Evolutionary conservation across 768 basidiomycete genomes (phyloP).

Genomic region (Rhizopogon vulgaris): DNA sequence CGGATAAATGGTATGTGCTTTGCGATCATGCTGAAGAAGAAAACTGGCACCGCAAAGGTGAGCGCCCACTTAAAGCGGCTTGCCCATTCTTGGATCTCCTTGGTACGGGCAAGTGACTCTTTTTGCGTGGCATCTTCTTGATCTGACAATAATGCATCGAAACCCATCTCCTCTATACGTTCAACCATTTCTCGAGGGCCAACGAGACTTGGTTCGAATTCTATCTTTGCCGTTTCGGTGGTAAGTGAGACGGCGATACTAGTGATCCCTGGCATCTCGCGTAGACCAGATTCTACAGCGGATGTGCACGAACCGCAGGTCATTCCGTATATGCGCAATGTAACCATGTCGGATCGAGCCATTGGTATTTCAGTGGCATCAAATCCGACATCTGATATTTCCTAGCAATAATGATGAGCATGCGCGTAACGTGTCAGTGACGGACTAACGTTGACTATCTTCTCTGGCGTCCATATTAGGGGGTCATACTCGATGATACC

Average conservation of each 20-base stretch:
- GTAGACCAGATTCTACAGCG: conserved; percentile 67
- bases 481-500: conserved; percentile 90
- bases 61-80: conserved; percentile 68
- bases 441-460: conserved; percentile 57
- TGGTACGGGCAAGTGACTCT: conserved; percentile 78
- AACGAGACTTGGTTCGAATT: conserved; percentile 67
- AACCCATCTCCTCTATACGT: conserved; percentile 82
- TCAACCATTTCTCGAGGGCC: conserved; percentile 87
- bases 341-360: conserved; percentile 57
- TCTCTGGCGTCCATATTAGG: conserved; percentile 69
- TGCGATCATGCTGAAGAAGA: conserved; percentile 84
- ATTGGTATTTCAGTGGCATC: conserved; percentile 76
- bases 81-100: conserved; percentile 91
- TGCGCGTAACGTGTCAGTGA: not conserved
- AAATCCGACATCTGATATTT: conserved; percentile 91
- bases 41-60: conserved; percentile 87
- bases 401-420: conserved; percentile 37
- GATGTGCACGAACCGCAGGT: conserved; percentile 79
- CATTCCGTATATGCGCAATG: conserved; percentile 86
- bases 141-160: conserved; percentile 81
- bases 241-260: conserved; percentile 69
- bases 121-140: conserved; percentile 79
- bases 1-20: conserved; percentile 59
- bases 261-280: conserved; percentile 64
- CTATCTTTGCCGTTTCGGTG: conserved; percentile 67